phyloP scores from a whole-genome alignment of 129 eudicot species.

The Smallanthus sonchifolius region DNA sequence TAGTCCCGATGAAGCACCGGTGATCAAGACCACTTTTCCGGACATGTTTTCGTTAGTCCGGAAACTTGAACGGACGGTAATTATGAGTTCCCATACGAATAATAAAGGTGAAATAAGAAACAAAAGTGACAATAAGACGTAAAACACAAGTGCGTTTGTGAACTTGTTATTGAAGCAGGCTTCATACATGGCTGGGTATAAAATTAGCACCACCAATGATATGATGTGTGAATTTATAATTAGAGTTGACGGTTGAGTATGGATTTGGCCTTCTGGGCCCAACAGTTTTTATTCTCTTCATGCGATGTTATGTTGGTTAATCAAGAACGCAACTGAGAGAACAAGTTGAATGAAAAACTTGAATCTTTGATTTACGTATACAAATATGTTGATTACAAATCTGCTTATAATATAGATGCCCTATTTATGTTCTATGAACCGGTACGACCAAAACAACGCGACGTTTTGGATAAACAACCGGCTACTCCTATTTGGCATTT shows the following conservation, averaged over 20 bases:
- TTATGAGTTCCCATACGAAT: conserved; percentile 26
- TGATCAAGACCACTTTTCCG: conserved; percentile 46
- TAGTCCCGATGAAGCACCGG: conserved; percentile 53
- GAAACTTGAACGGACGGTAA: conserved; percentile 19
- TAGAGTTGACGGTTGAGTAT: neutral
- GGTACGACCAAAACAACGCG: no score
- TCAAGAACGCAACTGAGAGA: no score
- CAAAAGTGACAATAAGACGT: conserved; percentile 14
- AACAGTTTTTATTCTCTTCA: no score
- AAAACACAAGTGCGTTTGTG: conserved; percentile 26
- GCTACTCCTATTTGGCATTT: no score
- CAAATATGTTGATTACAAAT: no score
- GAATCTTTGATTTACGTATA: no score
- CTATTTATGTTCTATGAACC: no score
- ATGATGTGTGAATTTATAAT: neutral
- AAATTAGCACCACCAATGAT: neutral
- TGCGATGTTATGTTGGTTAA: no score
- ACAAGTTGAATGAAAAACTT: no score
- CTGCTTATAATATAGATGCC: no score
- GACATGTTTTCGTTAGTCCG: conserved; percentile 21
- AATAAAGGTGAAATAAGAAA: conserved; percentile 15
- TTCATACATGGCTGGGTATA: conserved; percentile 29
- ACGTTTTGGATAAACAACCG: no score
- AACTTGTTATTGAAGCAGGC: conserved; percentile 21
- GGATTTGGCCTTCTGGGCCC: neutral